Evolutionary conservation across 108 stramenopile species (phyloP).

Genomic region (Cyclostephanos invisitatus): DNA sequence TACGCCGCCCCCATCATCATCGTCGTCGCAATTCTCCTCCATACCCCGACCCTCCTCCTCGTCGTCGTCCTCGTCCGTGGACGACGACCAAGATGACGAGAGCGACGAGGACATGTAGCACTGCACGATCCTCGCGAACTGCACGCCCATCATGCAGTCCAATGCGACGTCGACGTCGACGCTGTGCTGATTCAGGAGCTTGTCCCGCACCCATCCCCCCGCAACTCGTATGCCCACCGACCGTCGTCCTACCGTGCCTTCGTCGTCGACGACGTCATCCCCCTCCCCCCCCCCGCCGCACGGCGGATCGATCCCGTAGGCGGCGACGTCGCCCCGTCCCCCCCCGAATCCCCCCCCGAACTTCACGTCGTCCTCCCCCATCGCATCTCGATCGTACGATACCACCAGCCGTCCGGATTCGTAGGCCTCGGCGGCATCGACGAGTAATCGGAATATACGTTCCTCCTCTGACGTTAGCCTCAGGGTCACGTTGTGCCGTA

Average conservation of each 20-base stretch:
- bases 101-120: slow-evolving; percentile 50
- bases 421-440: slow-evolving; percentile 46
- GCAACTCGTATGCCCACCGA: slow-evolving; percentile 67
- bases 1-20: slow-evolving; percentile 14
- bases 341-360: slow-evolving; percentile 35
- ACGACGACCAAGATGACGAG: background rate
- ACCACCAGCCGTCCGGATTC: slow-evolving; percentile 32
- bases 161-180: slow-evolving; percentile 96
- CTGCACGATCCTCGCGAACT: slow-evolving; percentile 89
- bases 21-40: background rate
- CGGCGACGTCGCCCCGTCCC: too few species aligned
- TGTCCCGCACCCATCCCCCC: slow-evolving; percentile 91
- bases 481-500: slow-evolving; percentile 16
- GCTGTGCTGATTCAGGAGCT: slow-evolving; percentile 77
- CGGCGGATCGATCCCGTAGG: background rate
- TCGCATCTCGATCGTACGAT: background rate
- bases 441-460: slow-evolving; percentile 44
- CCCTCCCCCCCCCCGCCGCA: background rate
- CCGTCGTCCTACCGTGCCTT: background rate
- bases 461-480: slow-evolving; percentile 55
- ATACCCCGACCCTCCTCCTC: slow-evolving; percentile 7
- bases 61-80: slow-evolving; percentile 3
- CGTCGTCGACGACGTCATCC: slow-evolving; percentile 13
- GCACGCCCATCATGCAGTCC: slow-evolving; percentile 89
- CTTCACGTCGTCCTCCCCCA: too few species aligned